Evolutionary conservation across 257 asterid species (phyloP), one percentile per base, ranked within the genome.

Genomic region (Jacaranda mimosifolia): DNA sequence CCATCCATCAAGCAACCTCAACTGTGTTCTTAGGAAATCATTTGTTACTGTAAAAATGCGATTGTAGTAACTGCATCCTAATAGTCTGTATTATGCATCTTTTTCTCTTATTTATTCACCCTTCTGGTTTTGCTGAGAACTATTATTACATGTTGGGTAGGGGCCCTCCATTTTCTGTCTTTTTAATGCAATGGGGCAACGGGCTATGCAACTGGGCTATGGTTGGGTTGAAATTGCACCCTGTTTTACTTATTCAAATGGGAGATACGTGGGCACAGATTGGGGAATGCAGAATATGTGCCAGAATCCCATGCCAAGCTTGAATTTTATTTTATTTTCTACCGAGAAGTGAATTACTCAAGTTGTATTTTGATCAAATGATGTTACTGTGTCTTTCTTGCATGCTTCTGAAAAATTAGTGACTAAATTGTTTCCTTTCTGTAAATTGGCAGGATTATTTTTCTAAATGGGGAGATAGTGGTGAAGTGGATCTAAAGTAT

Each of bases 381-480:
- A 67, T 76, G 39, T 43, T 17, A 11, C 10, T 52, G 0, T 18
- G n/a, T 12, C 19, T 70, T 59, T 76, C 38, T 58, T 45, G 14
- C 65, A 42, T 40, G 58, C 73, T 72, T 52, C n/a, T 46, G 14
- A 64, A 38, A 63, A 69, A 42, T 48, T 32, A 57, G 13, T 45
- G 48, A 55, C 65, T 63, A 43, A 45, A 76, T 13, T 15, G 48
- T 83, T 68, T 17, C 55, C 11, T 40, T 70, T 69, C 26, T 32
- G 42, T 59, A n/a, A 63, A 15, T 77, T 70, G 65, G 40, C 86
- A 87, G 99, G 91, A 92, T 0, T 92, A 94, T 77, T 94, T 94
- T 82, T 90, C 99, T 3, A 92, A 94, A 85, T 94, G 99, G 98
- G 98, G 97, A 18, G 97, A 91, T 3, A 88, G 90, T 42, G 99